Base-by-base conservation (phyloP, 768 basidiomycete species). In the Termitomyces sp. region DNA sequence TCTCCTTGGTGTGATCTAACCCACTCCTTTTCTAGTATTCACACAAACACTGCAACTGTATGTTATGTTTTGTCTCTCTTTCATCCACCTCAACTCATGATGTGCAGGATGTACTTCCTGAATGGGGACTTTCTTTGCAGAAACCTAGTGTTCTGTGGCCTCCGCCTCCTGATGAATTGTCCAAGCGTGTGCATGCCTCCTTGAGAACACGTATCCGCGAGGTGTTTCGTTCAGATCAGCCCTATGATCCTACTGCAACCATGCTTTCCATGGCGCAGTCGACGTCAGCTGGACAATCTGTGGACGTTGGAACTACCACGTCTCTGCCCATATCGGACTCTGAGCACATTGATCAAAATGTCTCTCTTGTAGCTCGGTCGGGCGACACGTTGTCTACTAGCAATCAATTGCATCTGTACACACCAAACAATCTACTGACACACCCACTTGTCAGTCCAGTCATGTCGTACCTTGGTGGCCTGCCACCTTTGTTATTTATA, bases 1-100 rank as follows among this genome's bases (percentile, higher is more conserved):
- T 94, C 92, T 28, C 97, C 97, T 0, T 98, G 96, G 91, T 90
- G 79, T 68, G 82, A 82, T 70, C 73, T 98, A n/a, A 95, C 92
- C 0, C 97, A 98, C 70, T 94, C 92, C 0, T 98, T 98, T 70
- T 91, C 93, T 0, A 93, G 90, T 64, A 81, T 95, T 47, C 81
- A 92, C 65, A 74, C 78, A 40, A 98, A 98, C 69, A 94, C 92
- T 2, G 78, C 82, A 3, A 93, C 94, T 52, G 94, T 91, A 64
- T 61, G 79, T 69, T 43, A 42, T 42, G 20, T 18, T 4, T 36
- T 45, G 28, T 48, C 18, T 30, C 14, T 30, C n/a, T 32, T 52
- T 51, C 20, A 54, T 44, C 30, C 24, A 24, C 18, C 26, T n/a
- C 8, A 47, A 45, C 4, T 14, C 53, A 35, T 12, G 6, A 33